Evolutionary conservation across 2,329 filamentous ascomycete species (phyloP), one percentile per base, ranked within the genome.

Genomic region (Lasiodiplodia citricola): DNA sequence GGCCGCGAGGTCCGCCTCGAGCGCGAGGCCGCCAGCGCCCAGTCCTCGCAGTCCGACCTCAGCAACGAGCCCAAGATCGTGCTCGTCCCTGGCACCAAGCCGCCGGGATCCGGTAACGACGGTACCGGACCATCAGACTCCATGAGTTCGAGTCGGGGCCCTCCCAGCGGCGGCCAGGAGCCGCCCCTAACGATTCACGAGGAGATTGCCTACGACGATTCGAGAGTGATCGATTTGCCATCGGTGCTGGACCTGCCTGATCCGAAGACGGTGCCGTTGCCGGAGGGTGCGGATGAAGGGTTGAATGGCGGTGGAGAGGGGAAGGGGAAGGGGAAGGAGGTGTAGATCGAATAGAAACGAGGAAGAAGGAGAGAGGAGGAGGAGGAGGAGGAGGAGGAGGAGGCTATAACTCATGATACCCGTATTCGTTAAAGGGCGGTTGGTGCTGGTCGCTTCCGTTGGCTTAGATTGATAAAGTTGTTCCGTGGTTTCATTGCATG

Each of bases 1-100:
- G 96, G 96, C 50, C 89, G 89, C 55, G 95, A 99, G 82, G 90
- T 90, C 7, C 88, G 96, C 63, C 87, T 98, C 14, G 90, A 91
- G 76, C 88, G 84, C 63, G 87, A 88, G 71, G 83, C 16, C 77
- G 75, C 57, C 72, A 79, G 74, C 78, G 77, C 10, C 74, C 72
- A 18, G 5, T 65, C 66, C 60, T 16, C 50, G 25, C 18, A 47
- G 44, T 74, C 75, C 13, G 73, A 72, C 1, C 70, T 75, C 38
- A 74, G 70, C 41, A 13, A 77, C 21, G 70, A 71, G 38, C 67
- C 68, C n/a, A 69, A 70, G 41, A 73, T 68, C 35, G 51, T 70
- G 38, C 60, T 70, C 35, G 44, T 35, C 18, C 67, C 58, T 28
- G 67, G 62, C 21, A 28, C 62, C 28, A 54, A 62, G 58, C 56